Conservation (phyloP, 208 protist genomes). For the Trypanosoma melophagium region DNA sequence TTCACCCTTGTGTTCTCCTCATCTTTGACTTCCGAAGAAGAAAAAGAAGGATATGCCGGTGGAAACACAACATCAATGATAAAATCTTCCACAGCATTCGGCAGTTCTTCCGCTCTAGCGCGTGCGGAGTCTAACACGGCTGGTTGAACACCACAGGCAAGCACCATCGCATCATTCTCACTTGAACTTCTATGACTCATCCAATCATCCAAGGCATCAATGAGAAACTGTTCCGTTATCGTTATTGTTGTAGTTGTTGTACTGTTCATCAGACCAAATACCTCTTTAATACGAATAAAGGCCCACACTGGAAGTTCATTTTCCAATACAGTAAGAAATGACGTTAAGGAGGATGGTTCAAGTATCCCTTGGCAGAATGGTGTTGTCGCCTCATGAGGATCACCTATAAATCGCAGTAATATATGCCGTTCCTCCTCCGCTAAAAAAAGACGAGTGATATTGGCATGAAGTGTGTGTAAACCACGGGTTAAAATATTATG, state of each 20-base stretch:
- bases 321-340: constrained; percentile 43
- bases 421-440: constrained; percentile 38
- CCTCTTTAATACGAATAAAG: constrained; percentile 41
- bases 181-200: constrained; percentile 28
- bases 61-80: constrained; percentile 87
- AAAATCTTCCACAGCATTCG: constrained; percentile 67
- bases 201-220: constrained; percentile 80
- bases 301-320: constrained; percentile 48
- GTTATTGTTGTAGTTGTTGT: constrained; percentile 27
- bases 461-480: constrained; percentile 45
- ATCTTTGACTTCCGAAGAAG: background rate
- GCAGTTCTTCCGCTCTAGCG: constrained; percentile 26
- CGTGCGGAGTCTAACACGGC: constrained; percentile 44
- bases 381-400: constrained; percentile 19
- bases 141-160: constrained; percentile 74
- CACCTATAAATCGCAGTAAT: constrained; percentile 42
- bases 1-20: constrained; percentile 9
- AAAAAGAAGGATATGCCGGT: background rate
- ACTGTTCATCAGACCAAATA: constrained; percentile 30
- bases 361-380: constrained; percentile 32
- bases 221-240: constrained; percentile 73
- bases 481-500: constrained; percentile 44
- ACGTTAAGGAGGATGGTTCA: constrained; percentile 45
- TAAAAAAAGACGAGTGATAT: constrained; percentile 50
- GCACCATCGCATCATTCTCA: constrained; percentile 56